Evolutionary conservation across 768 basidiomycete species (phyloP).

Genomic region (Collybiopsis confluens): DNA sequence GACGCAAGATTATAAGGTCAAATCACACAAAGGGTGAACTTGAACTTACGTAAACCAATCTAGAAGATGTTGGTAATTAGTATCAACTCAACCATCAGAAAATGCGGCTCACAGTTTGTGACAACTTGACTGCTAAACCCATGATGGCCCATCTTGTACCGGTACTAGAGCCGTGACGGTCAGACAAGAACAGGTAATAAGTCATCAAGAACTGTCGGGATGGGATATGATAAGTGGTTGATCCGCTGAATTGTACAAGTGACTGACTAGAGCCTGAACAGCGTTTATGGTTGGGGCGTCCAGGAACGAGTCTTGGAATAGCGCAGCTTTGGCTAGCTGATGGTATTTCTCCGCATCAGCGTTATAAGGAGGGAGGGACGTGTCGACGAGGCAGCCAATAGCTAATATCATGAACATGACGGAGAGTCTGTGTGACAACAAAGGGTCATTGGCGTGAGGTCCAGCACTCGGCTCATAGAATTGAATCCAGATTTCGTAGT

Average conservation of each 20-base stretch:
- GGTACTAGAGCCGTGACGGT: constrained; percentile 63
- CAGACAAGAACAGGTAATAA: constrained; percentile 63
- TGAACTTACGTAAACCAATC: constrained; percentile 65
- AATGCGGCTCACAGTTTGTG: constrained; percentile 54
- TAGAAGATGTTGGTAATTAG: constrained; percentile 19
- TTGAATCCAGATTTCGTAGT: constrained; percentile 52
- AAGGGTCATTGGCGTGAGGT: constrained; percentile 45
- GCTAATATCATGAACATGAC: constrained; percentile 65
- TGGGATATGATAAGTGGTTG: constrained; percentile 2
- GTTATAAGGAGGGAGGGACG: constrained; percentile 50
- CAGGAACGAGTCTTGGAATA: constrained; percentile 61
- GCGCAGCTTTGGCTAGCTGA: constrained; percentile 58
- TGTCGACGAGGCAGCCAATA: constrained; percentile 62
- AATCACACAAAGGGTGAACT: not conserved
- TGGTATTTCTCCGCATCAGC: constrained; percentile 70
- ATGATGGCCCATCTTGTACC: constrained; percentile 65
- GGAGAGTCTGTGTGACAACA: constrained; percentile 56
- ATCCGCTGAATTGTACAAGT: constrained; percentile 11
- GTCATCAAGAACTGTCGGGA: constrained; percentile 58
- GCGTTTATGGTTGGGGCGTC: constrained; percentile 66
- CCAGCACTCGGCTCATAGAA: constrained; percentile 48
- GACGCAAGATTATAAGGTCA: not conserved
- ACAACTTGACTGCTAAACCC: constrained; percentile 66
- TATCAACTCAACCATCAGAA: not conserved
- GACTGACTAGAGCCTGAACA: constrained; percentile 60